Conservation (phyloP, 139 green algal genomes). For the Zygnema cylindricum region DNA sequence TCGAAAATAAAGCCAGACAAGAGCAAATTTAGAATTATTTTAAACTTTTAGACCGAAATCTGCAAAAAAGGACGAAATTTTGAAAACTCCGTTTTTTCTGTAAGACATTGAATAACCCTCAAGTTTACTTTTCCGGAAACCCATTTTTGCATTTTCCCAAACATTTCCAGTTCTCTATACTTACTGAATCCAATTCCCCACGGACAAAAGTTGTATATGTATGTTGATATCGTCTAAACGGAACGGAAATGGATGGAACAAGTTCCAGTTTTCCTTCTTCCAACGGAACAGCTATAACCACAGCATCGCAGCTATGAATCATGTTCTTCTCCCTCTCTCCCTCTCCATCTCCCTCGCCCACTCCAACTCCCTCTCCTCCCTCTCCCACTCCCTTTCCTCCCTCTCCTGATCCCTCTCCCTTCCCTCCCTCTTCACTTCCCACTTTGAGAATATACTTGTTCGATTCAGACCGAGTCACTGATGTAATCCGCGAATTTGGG, state of each 20-base stretch:
- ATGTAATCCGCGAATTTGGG: constrained; percentile 12
- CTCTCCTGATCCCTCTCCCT: neutral
- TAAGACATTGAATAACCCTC: no score
- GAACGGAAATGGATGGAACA: neutral
- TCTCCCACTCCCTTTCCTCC: neutral
- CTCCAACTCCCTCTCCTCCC: neutral
- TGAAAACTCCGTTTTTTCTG: no score
- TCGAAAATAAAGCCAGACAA: no score
- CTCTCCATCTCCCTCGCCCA: neutral
- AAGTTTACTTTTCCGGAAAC: no score
- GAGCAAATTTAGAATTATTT: no score
- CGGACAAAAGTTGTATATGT: constrained; percentile 53
- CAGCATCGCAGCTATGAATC: constrained; percentile 21
- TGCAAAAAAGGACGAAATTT: neutral
- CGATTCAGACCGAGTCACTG: neutral
- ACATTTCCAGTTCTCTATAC: no score
- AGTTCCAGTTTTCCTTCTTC: constrained; percentile 44
- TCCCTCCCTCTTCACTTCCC: neutral
- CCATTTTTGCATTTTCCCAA: no score
- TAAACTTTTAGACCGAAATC: neutral
- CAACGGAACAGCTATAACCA: constrained; percentile 44
- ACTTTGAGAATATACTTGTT: constrained; percentile 23
- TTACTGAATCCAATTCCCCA: neutral
- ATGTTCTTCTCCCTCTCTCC: neutral
- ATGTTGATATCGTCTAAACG: constrained; percentile 29